phyloP scores from a whole-genome alignment of 192 early-diverging fungal species.

The Rhizophagus sp. region DNA sequence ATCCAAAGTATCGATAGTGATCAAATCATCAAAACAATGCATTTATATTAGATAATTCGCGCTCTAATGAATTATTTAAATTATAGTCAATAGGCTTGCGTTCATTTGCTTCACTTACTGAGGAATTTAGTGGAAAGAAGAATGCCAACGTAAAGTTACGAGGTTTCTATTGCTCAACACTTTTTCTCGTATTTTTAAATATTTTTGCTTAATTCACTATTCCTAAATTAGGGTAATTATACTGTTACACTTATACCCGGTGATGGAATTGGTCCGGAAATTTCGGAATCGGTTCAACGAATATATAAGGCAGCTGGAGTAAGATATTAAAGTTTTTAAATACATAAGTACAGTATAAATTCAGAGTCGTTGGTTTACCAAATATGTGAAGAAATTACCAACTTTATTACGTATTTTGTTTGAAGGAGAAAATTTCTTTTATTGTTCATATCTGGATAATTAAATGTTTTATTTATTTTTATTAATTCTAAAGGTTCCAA shows the following conservation, averaged over 20 bases:
- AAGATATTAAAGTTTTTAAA: slow-evolving; percentile 31
- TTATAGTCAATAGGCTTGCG: slow-evolving; percentile 4
- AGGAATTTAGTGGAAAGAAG: not conserved
- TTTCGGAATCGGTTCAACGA: slow-evolving; percentile 86
- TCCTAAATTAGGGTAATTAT: slow-evolving; percentile 66
- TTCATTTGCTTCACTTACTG: slow-evolving; percentile 4
- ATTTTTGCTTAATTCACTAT: not conserved
- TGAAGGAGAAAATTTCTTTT: too few species aligned
- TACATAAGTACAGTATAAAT: not conserved
- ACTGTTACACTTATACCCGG: slow-evolving; percentile 94
- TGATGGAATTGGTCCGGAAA: slow-evolving; percentile 99
- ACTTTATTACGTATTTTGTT: too few species aligned
- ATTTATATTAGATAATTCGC: not conserved
- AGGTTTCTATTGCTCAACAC: not conserved
- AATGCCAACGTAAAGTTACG: not conserved
- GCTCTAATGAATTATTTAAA: not conserved
- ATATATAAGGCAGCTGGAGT: slow-evolving; percentile 91
- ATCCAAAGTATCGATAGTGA: not conserved
- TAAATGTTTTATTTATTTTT: not conserved
- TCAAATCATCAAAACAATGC: not conserved
- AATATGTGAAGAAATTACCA: not conserved
- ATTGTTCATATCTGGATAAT: too few species aligned
- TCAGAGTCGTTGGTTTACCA: not conserved
- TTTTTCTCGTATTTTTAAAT: not conserved
- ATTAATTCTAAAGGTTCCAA: slow-evolving; percentile 58